These are phyloP conservation scores for Russula ochroleuca DNA, from an alignment of 768 basidiomycete genomes.

Conservation along the genomic window DNA sequence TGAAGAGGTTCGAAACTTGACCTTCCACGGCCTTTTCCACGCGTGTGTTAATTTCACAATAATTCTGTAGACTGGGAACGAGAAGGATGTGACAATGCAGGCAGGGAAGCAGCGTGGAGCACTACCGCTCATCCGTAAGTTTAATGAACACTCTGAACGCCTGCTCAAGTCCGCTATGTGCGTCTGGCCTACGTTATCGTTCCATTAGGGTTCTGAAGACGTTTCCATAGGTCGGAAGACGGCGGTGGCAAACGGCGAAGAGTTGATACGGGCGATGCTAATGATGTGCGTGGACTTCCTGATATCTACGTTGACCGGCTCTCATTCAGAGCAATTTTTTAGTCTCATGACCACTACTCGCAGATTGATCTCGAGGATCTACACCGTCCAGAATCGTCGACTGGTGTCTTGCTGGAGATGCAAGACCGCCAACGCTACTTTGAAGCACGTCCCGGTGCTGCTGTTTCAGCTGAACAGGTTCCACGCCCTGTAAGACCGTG, in stretches of 20 bases:
- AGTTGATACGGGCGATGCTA: slow-evolving; percentile 38
- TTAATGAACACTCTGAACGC: slow-evolving; percentile 95
- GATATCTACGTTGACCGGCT: neutral
- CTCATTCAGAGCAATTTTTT: slow-evolving; percentile 4
- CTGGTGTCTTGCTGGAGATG: slow-evolving; percentile 81
- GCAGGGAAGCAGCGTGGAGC: slow-evolving; percentile 84
- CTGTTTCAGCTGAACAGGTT: slow-evolving; percentile 24
- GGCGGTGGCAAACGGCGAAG: slow-evolving; percentile 59
- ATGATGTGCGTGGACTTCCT: slow-evolving; percentile 39
- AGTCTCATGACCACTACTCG: slow-evolving; percentile 36
- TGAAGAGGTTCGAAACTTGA: slow-evolving; percentile 53
- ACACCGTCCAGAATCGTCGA: slow-evolving; percentile 57
- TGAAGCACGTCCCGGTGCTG: slow-evolving; percentile 49
- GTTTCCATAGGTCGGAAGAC: slow-evolving; percentile 41
- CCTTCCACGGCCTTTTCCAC: slow-evolving; percentile 6
- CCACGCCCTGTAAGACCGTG: slow-evolving; percentile 29
- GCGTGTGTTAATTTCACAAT: slow-evolving; percentile 4
- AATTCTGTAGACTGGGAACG: slow-evolving; percentile 69
- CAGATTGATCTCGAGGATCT: slow-evolving; percentile 87
- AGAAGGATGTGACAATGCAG: slow-evolving; percentile 92
- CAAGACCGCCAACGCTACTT: slow-evolving; percentile 81
- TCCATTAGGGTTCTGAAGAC: neutral
- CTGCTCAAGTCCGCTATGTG: slow-evolving; percentile 78
- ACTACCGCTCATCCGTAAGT: slow-evolving; percentile 89
- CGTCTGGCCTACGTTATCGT: slow-evolving; percentile 28